Percentiles rank a stretch among this genome's conserved stretches.
phyloP scores from a whole-genome alignment of 2,329 filamentous ascomycete species.

The Diplodia scrobiculata region DNA sequence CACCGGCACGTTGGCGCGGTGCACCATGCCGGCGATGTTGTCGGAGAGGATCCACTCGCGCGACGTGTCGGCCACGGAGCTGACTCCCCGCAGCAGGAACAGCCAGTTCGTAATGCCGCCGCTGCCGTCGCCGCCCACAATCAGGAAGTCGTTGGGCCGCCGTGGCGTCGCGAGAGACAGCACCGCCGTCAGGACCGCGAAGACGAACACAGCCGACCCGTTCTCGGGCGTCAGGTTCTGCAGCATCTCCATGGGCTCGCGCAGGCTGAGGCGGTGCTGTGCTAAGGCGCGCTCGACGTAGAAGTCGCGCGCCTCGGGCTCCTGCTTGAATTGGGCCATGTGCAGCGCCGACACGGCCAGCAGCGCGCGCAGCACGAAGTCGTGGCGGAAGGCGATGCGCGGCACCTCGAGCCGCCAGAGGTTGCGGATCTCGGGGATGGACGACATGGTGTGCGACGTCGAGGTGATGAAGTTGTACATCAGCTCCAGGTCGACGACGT shows the following conservation, averaged over 20 bases:
- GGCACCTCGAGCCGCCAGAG: conserved; percentile 36
- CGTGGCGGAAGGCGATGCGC: conserved; percentile 45
- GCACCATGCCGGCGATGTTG: conserved; percentile 19
- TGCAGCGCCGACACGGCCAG: conserved; percentile 52
- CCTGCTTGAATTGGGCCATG: conserved; percentile 42
- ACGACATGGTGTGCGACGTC: conserved; percentile 36
- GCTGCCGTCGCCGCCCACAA: not conserved
- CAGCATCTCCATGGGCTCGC: conserved; percentile 13
- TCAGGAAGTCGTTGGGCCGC: conserved; percentile 12
- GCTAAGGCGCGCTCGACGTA: conserved; percentile 2
- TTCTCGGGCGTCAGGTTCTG: conserved; percentile 10
- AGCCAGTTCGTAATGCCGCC: conserved; percentile 16
- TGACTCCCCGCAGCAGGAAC: conserved; percentile 13
- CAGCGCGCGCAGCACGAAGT: conserved; percentile 50
- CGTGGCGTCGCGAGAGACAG: conserved; percentile 10
- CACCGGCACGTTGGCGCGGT: not conserved
- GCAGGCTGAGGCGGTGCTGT: conserved; percentile 12
- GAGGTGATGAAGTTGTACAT: conserved; percentile 40
- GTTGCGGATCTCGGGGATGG: conserved; percentile 32
- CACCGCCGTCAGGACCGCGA: conserved; percentile 8
- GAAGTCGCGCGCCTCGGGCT: conserved; percentile 7
- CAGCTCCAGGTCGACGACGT: conserved; percentile 35
- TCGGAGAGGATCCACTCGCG: conserved; percentile 11
- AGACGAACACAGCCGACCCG: conserved; percentile 1
- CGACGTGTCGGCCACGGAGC: not conserved